Base-by-base conservation (phyloP, 352 stramenopile genomes). In the Globisporangium radiosum region DNA sequence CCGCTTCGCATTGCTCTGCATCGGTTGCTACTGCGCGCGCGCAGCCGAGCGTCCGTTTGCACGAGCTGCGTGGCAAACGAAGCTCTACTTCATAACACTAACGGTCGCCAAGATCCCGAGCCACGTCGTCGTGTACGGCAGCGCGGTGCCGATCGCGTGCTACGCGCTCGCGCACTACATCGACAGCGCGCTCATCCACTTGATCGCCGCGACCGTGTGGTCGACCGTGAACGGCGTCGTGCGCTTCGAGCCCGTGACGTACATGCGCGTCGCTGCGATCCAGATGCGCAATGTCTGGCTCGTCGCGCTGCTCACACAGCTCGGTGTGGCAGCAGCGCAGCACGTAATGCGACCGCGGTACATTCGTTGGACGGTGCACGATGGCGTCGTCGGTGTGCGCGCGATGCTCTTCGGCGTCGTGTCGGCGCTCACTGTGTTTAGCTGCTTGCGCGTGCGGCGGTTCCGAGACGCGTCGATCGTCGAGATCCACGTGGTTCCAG, bases 271-370 rank as follows among this genome's bases (percentile, higher is more conserved):
- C 3, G 66, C 62, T 0, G 62, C 59, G 14, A 64, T 76, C 42
- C 68, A 76, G 52, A 76, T 78, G 71, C 68, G 71, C 40, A 76
- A 76, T 39, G 54, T 76, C 3, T 78, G 71, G 68, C 48, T 78
- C 9, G 14, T 78, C 17, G 64, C 71, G 45, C 49, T 78, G 13
- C 38, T 63, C 6, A 52, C 60, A 15, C 70, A 72, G 36, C 2
- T 54, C 7, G 40, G 40, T 44, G 6, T 59, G 33, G 33, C 63
- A 3, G 15, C 57, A 8, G 10, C 39, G 0, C 47, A 68, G 25
- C 54, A 53, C 4, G 40, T 49, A 37, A 42, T 48, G 44, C 50
- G 63, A 17, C 45, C 55, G 1, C 42, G 56, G 1, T 47, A 38
- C 2, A 25, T 39, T 13, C 10, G 17, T 11, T 73, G 59, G 63